phyloP scores from a whole-genome alignment of 176 grass and related monocot genomes.

The Lolium rigidum region DNA sequence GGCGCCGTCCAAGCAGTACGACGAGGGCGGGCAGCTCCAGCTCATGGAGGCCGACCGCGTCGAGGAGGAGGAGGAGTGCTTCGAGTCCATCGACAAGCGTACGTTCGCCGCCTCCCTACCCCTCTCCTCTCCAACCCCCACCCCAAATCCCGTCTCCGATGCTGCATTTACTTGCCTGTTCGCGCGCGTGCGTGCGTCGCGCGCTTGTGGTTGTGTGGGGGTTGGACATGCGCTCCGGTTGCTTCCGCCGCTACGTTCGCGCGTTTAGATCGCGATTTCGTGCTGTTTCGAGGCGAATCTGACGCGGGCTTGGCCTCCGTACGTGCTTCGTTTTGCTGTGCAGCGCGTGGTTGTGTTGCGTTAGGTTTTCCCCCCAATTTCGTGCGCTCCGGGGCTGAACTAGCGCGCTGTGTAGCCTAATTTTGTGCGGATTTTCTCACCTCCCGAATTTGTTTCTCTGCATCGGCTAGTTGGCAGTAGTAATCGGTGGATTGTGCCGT shows the following conservation, averaged over 20 bases:
- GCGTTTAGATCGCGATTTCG: neutral
- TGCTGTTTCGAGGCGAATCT: neutral
- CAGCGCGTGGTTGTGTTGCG: constrained; percentile 18
- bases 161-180: constrained; percentile 32
- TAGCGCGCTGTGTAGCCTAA: neutral
- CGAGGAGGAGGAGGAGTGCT: constrained; percentile 86
- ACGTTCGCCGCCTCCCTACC: neutral
- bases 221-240: neutral
- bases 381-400: neutral
- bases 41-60: constrained; percentile 71
- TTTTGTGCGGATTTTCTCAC: neutral
- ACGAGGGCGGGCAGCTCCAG: constrained; percentile 86
- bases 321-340: constrained; percentile 22
- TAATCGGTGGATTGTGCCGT: neutral
- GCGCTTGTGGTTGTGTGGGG: neutral
- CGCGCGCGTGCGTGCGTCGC: neutral
- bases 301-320: neutral
- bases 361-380: constrained; percentile 1
- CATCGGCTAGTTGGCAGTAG: neutral
- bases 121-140: neutral
- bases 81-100: constrained; percentile 93
- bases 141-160: neutral
- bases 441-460: neutral
- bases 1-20: constrained; percentile 67
- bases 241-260: neutral